Evolutionary conservation across 441 rosid genomes (phyloP).

Genomic region (Bruguiera hainesii): DNA sequence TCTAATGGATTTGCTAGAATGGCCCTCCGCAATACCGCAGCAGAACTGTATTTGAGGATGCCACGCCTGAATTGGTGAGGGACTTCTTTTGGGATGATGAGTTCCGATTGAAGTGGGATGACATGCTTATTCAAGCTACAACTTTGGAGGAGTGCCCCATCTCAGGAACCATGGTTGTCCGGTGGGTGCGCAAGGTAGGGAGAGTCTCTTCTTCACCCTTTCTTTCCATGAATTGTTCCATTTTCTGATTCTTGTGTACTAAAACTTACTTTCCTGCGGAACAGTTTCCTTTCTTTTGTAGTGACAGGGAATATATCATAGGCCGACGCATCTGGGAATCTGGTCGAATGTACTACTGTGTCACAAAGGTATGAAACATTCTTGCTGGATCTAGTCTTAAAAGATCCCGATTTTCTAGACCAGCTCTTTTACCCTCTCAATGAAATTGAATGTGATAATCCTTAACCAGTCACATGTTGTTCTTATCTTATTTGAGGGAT

Average conservation of each 20-base stretch:
- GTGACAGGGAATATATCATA: conserved; percentile 77
- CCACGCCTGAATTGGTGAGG: conserved; percentile 55
- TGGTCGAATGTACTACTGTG: conserved; percentile 53
- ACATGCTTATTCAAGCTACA: conserved; percentile 58
- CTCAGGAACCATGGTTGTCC: conserved; percentile 73
- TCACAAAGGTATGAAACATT: conserved; percentile 60
- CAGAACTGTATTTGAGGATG: conserved; percentile 64
- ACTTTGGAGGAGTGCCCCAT: conserved; percentile 51
- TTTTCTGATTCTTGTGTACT: conserved; percentile 4
- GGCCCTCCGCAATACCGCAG: conserved; percentile 74
- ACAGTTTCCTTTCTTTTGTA: conserved; percentile 83
- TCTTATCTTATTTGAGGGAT: neutral
- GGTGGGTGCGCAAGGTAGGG: conserved; percentile 74
- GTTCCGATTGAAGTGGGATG: conserved; percentile 77
- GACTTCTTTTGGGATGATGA: conserved; percentile 92
- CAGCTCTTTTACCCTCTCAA: neutral
- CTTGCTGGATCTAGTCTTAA: neutral
- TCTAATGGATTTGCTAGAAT: conserved; percentile 31
- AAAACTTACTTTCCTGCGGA: conserved; percentile 15
- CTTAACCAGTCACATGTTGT: neutral
- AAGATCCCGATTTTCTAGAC: neutral
- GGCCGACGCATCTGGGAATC: conserved; percentile 79
- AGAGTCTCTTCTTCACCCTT: neutral
- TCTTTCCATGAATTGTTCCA: conserved; percentile 7
- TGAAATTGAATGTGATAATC: neutral